Evolutionary conservation across 2,329 filamentous ascomycete genomes (phyloP), one percentile per base, ranked within the genome.

Genomic region (Cercospora sesami): DNA sequence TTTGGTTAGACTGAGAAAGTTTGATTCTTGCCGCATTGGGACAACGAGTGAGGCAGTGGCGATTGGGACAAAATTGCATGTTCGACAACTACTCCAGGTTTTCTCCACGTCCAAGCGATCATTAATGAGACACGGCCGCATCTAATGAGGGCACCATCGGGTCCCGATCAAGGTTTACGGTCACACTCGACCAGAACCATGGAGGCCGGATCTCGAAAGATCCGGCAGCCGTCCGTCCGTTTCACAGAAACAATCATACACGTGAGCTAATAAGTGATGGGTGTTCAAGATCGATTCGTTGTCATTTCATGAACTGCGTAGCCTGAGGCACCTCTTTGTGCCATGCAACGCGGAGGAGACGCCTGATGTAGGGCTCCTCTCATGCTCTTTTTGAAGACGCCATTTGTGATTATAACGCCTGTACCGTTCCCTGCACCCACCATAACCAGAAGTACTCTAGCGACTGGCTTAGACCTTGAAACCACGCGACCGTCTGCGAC

Each of bases 401-500:
- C 55, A 60, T 39, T 53, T 68, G 45, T 55, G 57, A 61, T 61
- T 51, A 63, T 31, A 66, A 68, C 70, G 70, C 70, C 65, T 60
- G 51, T 42, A 64, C 68, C 68, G 63, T 63, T 63, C 66, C 70
- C 48, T 63, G 57, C 66, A 60, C 58, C 57, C 64, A 45, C 68
- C 64, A 51, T 31, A 63, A 60, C 45, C 69, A 66, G 53, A 65
- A 64, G 48, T 21, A 60, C 14, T 59, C 42, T 28, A 67, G 62
- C 55, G 69, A 62, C 62, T 62, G 55, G 65, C 82, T 92, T 97
- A 99, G 83, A 99, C 95, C 93, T 99, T 99, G 94, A 99, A 99
- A 89, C 96, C 95, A 81, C 92, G 90, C 80, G 94, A 98, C 83
- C 93, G 88, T 91, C 95, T 96, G 86, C 95, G 94, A 85, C 95